Conservation (phyloP, 768 basidiomycete species). For the Pisolithus sp. region DNA sequence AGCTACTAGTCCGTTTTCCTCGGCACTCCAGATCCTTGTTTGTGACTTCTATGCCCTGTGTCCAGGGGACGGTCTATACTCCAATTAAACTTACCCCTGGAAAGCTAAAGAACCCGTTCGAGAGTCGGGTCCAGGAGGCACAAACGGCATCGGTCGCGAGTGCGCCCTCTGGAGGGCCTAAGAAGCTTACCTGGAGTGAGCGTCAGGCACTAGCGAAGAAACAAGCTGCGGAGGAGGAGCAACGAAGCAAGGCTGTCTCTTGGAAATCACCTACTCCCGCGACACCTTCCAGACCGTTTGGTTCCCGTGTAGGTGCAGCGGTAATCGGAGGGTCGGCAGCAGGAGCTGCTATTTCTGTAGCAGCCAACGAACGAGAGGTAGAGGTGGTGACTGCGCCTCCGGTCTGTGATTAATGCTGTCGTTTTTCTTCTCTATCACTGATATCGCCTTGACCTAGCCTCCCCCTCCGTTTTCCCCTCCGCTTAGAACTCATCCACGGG, state of each 20-base stretch:
- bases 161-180: slow-evolving; percentile 33
- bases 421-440: slow-evolving; percentile 1
- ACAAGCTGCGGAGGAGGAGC: slow-evolving; percentile 74
- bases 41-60: background rate
- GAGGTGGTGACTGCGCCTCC: slow-evolving; percentile 23
- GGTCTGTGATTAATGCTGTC: slow-evolving; percentile 19
- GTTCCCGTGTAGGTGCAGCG: slow-evolving; percentile 22
- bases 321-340: slow-evolving; percentile 29
- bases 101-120: slow-evolving; percentile 79
- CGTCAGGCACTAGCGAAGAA: slow-evolving; percentile 88
- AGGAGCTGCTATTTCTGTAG: slow-evolving; percentile 22
- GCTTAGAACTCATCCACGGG: slow-evolving; percentile 11
- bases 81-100: slow-evolving; percentile 86
- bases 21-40: background rate
- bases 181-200: slow-evolving; percentile 92
- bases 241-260: slow-evolving; percentile 51
- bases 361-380: slow-evolving; percentile 21
- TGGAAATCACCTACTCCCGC: slow-evolving; percentile 33
- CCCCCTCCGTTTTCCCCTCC: slow-evolving; percentile 28
- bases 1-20: slow-evolving; percentile 7
- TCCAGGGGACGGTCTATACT: slow-evolving; percentile 74
- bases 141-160: slow-evolving; percentile 19
- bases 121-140: slow-evolving; percentile 40
- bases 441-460: slow-evolving; percentile 7
- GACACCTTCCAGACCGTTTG: slow-evolving; percentile 35